Conservation (phyloP, 2,329 filamentous ascomycete genomes). For the Emergomyces africanus region DNA sequence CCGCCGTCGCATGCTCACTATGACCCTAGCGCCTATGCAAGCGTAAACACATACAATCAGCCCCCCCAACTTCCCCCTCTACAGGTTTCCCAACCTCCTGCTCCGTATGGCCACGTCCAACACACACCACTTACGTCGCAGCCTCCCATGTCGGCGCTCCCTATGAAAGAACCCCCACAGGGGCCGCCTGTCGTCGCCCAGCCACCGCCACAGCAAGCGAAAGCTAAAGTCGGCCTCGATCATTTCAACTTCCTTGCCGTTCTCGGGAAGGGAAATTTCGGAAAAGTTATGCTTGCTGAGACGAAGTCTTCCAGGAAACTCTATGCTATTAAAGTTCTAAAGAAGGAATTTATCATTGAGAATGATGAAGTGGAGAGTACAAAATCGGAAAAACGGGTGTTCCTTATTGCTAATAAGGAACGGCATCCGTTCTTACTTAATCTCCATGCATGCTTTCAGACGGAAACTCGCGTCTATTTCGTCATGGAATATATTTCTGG, state of each 20-base stretch:
- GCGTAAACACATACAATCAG: slow-evolving; percentile 16
- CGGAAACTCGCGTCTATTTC: slow-evolving; percentile 95
- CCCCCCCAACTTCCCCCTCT: slow-evolving; percentile 11
- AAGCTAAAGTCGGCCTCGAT: slow-evolving; percentile 74
- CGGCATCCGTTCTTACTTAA: slow-evolving; percentile 91
- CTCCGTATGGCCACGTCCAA: slow-evolving; percentile 7
- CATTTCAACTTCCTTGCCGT: slow-evolving; percentile 99
- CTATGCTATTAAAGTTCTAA: slow-evolving; percentile 97
- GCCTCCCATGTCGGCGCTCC: slow-evolving; percentile 27
- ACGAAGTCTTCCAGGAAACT: slow-evolving; percentile 84
- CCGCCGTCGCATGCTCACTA: slow-evolving; percentile 35
- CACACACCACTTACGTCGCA: slow-evolving; percentile 17
- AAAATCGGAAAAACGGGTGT: slow-evolving; percentile 92
- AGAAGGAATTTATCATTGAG: slow-evolving; percentile 99
- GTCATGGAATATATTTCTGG: slow-evolving; percentile 99
- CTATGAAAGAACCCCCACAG: slow-evolving; percentile 35
- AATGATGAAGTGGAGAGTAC: slow-evolving; percentile 99
- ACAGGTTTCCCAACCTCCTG: slow-evolving; percentile 7
- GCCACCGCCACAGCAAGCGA: slow-evolving; percentile 21
- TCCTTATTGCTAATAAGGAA: slow-evolving; percentile 93
- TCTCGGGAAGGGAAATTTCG: slow-evolving; percentile 97
- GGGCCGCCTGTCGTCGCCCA: slow-evolving; percentile 13
- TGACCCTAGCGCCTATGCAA: slow-evolving; percentile 30
- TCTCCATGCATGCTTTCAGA: slow-evolving; percentile 96
- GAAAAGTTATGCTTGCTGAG: slow-evolving; percentile 98